phyloP scores from a whole-genome alignment of 306 rosid genomes.

The Lablab purpureus region DNA sequence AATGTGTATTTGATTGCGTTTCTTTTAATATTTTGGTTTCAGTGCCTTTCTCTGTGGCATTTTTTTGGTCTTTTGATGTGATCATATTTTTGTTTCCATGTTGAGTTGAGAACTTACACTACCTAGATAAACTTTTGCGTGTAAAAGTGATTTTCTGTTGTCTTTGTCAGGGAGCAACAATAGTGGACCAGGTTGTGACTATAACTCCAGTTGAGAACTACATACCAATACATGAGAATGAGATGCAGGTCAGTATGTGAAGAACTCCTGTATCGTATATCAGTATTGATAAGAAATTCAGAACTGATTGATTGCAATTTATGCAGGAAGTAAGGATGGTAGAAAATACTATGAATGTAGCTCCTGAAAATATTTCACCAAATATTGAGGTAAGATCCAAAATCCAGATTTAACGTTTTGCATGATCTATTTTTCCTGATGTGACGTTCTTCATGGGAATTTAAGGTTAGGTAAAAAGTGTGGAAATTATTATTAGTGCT shows the following conservation, averaged over 20 bases:
- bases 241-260: conserved; percentile 54
- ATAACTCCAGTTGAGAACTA: conserved; percentile 78
- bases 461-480: conserved; percentile 1
- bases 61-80: background rate
- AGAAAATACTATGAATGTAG: conserved; percentile 60
- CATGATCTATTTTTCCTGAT: background rate
- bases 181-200: conserved; percentile 82
- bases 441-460: conserved; percentile 4
- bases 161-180: conserved; percentile 85
- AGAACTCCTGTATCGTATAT: conserved; percentile 13
- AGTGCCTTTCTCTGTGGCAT: background rate
- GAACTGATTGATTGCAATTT: conserved; percentile 39
- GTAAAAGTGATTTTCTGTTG: conserved; percentile 23
- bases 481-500: background rate
- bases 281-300: conserved; percentile 29
- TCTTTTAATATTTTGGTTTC: background rate
- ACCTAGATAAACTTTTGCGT: background rate
- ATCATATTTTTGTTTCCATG: background rate
- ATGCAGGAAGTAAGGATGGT: conserved; percentile 73
- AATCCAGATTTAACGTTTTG: conserved; percentile 17
- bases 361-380: conserved; percentile 55
- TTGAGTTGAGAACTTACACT: conserved; percentile 6
- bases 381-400: conserved; percentile 62
- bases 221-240: conserved; percentile 52
- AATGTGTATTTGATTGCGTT: background rate